Evolutionary conservation across 495 filamentous ascomycete genomes (phyloP).

Genomic region (Xylaria acuta): DNA sequence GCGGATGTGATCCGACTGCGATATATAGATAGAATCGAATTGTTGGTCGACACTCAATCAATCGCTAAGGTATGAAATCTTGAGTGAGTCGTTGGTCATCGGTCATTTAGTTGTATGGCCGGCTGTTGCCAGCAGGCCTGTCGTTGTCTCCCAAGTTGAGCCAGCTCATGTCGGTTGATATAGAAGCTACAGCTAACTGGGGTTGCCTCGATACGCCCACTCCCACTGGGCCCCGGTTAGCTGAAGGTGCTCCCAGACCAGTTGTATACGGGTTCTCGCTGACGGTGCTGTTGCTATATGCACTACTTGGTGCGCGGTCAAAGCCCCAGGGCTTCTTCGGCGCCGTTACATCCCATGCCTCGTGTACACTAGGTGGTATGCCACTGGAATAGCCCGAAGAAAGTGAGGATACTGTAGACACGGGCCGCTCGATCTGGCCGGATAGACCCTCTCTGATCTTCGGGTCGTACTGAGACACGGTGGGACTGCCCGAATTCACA

Average conservation of each 20-base stretch:
- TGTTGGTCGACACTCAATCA: no score
- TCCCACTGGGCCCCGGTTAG: conserved; percentile 44
- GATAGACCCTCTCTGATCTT: conserved; percentile 63
- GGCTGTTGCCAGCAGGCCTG: neutral
- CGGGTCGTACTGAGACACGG: conserved; percentile 59
- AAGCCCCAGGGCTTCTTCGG: conserved; percentile 51
- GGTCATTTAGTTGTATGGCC: conserved; percentile 19
- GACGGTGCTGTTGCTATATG: conserved; percentile 54
- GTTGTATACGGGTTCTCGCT: conserved; percentile 40
- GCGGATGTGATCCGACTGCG: conserved; percentile 13
- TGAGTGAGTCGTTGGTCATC: neutral
- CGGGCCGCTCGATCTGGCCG: conserved; percentile 67
- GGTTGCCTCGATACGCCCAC: conserved; percentile 52
- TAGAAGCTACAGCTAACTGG: conserved; percentile 43
- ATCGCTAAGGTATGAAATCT: neutral
- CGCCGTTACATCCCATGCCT: conserved; percentile 57
- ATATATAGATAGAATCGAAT: conserved; percentile 29
- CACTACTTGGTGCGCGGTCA: conserved; percentile 63
- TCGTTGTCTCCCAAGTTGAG: conserved; percentile 63
- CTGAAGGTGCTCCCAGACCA: conserved; percentile 47
- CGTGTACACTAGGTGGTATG: conserved; percentile 59
- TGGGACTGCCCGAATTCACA: conserved; percentile 72
- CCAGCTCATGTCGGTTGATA: conserved; percentile 75
- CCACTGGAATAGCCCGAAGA: conserved; percentile 66
- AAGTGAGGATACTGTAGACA: conserved; percentile 54